Conservation (phyloP, 164 flowering plant species). For the Annona cherimola region DNA sequence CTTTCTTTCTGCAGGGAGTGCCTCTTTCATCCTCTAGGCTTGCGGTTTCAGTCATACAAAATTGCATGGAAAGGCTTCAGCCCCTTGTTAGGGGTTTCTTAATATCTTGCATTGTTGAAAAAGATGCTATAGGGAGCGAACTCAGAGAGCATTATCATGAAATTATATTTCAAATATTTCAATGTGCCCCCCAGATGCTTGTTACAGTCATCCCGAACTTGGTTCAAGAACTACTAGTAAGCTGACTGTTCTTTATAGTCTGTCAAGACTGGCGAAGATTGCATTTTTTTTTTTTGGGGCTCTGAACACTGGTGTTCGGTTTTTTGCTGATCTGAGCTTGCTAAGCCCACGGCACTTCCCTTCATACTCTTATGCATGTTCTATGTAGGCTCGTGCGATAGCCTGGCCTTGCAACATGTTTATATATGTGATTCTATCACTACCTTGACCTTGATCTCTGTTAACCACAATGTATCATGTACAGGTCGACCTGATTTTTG, state of each 20-base stretch:
- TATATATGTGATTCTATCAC: too few relatives aligned
- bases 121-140: slow-evolving; percentile 52
- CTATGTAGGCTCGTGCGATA: too few relatives aligned
- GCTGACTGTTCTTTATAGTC: slow-evolving; percentile 3
- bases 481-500: neutral
- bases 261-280: too few relatives aligned
- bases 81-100: slow-evolving; percentile 58
- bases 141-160: slow-evolving; percentile 81
- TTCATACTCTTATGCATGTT: neutral
- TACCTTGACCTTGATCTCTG: neutral
- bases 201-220: slow-evolving; percentile 71
- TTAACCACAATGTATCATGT: neutral
- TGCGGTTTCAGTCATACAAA: slow-evolving; percentile 63
- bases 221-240: slow-evolving; percentile 72
- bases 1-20: slow-evolving; percentile 40
- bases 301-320: neutral
- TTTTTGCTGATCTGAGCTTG: neutral
- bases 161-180: slow-evolving; percentile 60
- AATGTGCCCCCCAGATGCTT: slow-evolving; percentile 79
- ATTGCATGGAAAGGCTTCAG: slow-evolving; percentile 53
- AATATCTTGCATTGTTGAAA: slow-evolving; percentile 59
- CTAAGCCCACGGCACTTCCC: neutral
- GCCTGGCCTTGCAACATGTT: too few relatives aligned
- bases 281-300: neutral
- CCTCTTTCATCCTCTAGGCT: slow-evolving; percentile 53